These are phyloP conservation scores for Solanum chiquidenum DNA, from an alignment of 257 asterid species.

Conservation along the genomic window DNA sequence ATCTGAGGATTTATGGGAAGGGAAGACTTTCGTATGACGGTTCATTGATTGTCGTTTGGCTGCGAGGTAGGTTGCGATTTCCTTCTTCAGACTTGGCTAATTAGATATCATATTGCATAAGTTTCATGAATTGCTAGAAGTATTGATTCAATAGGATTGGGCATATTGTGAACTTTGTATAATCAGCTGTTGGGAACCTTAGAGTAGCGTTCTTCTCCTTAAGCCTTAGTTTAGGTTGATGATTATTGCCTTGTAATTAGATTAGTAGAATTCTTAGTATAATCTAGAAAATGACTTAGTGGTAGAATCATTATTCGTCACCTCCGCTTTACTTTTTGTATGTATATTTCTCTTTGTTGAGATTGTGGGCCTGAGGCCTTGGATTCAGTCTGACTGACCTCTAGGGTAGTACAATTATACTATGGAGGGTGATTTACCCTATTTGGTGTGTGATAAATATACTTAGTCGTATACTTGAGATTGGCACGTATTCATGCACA, in stretches of 20 bases:
- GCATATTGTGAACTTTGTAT: not conserved
- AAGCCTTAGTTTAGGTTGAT: not conserved
- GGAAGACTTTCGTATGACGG: not conserved
- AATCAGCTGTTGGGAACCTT: not conserved
- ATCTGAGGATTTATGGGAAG: not conserved
- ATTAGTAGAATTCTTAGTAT: not conserved
- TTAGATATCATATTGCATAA: not conserved
- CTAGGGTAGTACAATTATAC: not conserved
- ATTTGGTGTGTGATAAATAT: not conserved
- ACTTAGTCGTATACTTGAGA: not conserved
- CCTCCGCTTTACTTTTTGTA: not conserved
- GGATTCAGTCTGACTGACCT: not conserved
- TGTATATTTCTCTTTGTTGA: no score
- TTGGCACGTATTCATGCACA: not conserved
- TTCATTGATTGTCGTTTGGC: not conserved
- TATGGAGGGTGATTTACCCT: not conserved
- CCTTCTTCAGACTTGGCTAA: not conserved
- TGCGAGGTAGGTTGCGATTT: not conserved
- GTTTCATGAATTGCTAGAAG: not conserved
- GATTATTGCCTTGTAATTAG: not conserved
- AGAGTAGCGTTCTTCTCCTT: not conserved
- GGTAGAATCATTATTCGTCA: not conserved
- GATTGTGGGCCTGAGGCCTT: not conserved
- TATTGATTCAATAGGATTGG: not conserved
- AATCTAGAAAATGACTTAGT: not conserved